These are phyloP conservation scores for Penicillium hesseltinei DNA, from an alignment of 2,329 filamentous ascomycete species.

Conservation along the genomic window DNA sequence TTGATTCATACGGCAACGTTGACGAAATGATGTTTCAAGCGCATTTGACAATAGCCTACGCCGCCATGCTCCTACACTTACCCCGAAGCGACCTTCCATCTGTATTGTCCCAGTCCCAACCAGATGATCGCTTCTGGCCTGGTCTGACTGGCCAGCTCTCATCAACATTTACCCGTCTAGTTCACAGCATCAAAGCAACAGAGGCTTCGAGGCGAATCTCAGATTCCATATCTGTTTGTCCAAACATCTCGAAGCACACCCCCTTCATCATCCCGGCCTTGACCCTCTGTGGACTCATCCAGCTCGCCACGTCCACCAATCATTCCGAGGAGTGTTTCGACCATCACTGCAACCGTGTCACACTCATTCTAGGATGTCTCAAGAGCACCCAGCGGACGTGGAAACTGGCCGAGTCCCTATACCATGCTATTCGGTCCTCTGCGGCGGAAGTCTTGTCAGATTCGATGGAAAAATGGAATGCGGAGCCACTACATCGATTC, in stretches of 20 bases:
- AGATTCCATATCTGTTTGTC: slow-evolving; percentile 33
- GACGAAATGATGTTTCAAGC: slow-evolving; percentile 60
- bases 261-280: slow-evolving; percentile 33
- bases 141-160: slow-evolving; percentile 28
- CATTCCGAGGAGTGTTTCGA: slow-evolving; percentile 40
- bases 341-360: slow-evolving; percentile 39
- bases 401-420: slow-evolving; percentile 30
- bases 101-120: slow-evolving; percentile 26
- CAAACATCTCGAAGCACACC: slow-evolving; percentile 32
- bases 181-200: slow-evolving; percentile 38
- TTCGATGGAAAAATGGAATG: slow-evolving; percentile 29
- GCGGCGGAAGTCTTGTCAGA: slow-evolving; percentile 31
- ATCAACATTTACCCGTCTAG: slow-evolving; percentile 33
- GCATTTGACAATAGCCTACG: slow-evolving; percentile 41
- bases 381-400: slow-evolving; percentile 33
- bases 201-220: slow-evolving; percentile 36
- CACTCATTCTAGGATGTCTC: slow-evolving; percentile 36
- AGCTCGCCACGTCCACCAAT: slow-evolving; percentile 34
- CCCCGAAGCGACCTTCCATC: slow-evolving; percentile 66
- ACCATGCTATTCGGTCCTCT: slow-evolving; percentile 27
- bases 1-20: slow-evolving; percentile 66
- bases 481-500: slow-evolving; percentile 25
- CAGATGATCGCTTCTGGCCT: slow-evolving; percentile 28
- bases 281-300: slow-evolving; percentile 35
- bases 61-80: slow-evolving; percentile 70